A percentile compares a stretch with the other conserved stretches of the same genome.
These are phyloP conservation scores for Aureobasidium lini DNA, from an alignment of 2,329 filamentous ascomycete species.

Conservation along the genomic window DNA sequence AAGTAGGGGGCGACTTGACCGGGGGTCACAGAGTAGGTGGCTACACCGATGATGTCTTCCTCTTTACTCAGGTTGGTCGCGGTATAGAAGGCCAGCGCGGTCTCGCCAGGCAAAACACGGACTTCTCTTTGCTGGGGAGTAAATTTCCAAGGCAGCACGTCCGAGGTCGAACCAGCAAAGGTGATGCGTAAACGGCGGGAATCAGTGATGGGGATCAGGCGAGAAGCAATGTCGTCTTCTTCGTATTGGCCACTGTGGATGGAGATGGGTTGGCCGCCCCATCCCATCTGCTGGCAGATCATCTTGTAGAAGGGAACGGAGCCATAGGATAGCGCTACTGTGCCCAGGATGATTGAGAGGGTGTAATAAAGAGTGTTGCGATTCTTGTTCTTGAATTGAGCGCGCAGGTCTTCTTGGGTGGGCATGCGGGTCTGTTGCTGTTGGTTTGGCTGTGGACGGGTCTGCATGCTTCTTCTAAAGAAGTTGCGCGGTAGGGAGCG, in stretches of 20 bases:
- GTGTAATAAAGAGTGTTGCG: conserved; percentile 64
- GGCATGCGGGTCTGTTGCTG: conserved; percentile 33
- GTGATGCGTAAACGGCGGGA: conserved; percentile 87
- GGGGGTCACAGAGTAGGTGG: conserved; percentile 94
- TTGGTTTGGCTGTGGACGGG: conserved; percentile 25
- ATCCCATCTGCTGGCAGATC: conserved; percentile 75
- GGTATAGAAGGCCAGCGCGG: conserved; percentile 93
- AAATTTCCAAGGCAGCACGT: conserved; percentile 96
- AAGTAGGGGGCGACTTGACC: conserved; percentile 96
- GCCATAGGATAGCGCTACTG: conserved; percentile 72
- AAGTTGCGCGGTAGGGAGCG: conserved; percentile 23
- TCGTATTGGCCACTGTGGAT: conserved; percentile 54
- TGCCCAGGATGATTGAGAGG: conserved; percentile 69
- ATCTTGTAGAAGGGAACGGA: conserved; percentile 85
- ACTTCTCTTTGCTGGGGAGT: conserved; percentile 95
- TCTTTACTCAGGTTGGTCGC: conserved; percentile 83
- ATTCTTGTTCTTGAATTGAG: conserved; percentile 61
- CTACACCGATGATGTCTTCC: conserved; percentile 89
- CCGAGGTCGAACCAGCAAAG: conserved; percentile 91
- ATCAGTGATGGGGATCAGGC: conserved; percentile 71
- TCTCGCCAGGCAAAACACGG: conserved; percentile 89
- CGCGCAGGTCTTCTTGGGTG: conserved; percentile 57
- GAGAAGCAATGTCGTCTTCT: conserved; percentile 46
- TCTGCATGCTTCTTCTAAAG: conserved; percentile 25
- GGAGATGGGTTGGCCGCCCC: conserved; percentile 87